These are phyloP conservation scores for Pseudopithomyces maydicus DNA, from an alignment of 2,329 filamentous ascomycete species.

Conservation along the genomic window DNA sequence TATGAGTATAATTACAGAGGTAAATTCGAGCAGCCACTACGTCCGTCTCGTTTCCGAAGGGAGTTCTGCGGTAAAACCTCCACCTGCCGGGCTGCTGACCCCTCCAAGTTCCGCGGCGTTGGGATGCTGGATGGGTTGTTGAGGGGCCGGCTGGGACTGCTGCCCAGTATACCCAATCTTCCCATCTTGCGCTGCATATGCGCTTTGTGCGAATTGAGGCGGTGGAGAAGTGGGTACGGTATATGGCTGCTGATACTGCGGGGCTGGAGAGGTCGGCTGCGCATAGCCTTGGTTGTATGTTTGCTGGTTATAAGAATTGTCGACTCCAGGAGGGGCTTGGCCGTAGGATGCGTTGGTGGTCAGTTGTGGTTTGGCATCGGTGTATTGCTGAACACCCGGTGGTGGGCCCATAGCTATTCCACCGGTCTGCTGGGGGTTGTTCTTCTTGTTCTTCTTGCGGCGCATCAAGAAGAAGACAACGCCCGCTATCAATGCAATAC, in stretches of 20 bases:
- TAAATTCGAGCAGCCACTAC: too few relatives aligned
- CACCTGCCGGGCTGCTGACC: neutral
- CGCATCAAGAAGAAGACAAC: constrained; percentile 31
- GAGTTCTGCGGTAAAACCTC: neutral
- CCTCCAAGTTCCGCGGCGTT: constrained; percentile 2
- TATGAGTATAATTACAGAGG: too few relatives aligned
- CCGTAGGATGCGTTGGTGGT: neutral
- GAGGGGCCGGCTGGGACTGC: neutral
- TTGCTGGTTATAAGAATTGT: neutral
- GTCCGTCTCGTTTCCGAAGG: neutral
- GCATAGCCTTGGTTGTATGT: constrained; percentile 1
- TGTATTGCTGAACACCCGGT: constrained; percentile 5
- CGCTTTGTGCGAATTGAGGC: neutral
- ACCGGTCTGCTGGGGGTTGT: constrained; percentile 5
- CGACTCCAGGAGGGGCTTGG: neutral
- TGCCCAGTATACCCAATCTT: constrained; percentile 1
- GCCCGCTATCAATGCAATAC: constrained; percentile 28
- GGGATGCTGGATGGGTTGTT: neutral
- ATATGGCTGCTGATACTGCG: constrained; percentile 1
- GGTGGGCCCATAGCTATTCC: constrained; percentile 7
- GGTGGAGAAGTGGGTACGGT: neutral
- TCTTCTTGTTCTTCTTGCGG: constrained; percentile 24
- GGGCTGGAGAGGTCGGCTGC: neutral
- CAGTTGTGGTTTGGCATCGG: constrained; percentile 11
- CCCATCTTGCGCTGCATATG: neutral